Percentiles rank a stretch among this genome's conserved stretches.
Evolutionary conservation across 441 rosid species (phyloP).

Genomic region (Populus tomentosa): DNA sequence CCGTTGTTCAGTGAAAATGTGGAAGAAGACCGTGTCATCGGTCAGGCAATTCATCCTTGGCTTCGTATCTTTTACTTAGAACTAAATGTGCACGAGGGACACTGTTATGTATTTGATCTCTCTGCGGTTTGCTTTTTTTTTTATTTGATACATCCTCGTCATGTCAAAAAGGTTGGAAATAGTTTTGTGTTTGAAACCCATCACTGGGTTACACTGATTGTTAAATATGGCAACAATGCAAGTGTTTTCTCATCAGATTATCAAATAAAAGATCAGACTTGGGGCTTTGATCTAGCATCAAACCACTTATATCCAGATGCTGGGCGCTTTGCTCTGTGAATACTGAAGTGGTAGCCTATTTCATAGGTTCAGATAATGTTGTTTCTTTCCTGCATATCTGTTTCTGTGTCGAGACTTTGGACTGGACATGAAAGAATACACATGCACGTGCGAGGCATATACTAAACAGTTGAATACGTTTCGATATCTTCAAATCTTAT

Average conservation of each 20-base stretch:
- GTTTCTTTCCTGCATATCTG: too few relatives aligned
- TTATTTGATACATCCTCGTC: neutral
- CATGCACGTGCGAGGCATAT: too few relatives aligned
- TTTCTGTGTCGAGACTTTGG: neutral
- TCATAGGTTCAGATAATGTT: too few relatives aligned
- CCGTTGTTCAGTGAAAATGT: conserved; percentile 33
- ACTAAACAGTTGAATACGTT: neutral
- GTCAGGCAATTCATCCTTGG: neutral
- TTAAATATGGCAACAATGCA: too few relatives aligned
- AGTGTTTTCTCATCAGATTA: neutral
- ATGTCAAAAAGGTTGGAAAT: neutral
- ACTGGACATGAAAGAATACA: neutral
- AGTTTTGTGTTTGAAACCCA: neutral
- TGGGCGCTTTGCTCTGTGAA: neutral
- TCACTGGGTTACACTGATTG: neutral
- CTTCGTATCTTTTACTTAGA: neutral
- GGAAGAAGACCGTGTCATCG: neutral
- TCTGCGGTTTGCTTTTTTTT: neutral
- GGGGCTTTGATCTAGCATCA: neutral
- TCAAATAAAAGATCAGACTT: neutral
- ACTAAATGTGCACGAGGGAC: neutral
- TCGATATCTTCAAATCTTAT: neutral
- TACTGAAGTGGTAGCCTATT: neutral
- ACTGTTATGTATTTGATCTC: neutral
- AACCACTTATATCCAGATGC: neutral